Conservation (phyloP, 176 grass and related monocot genomes). For the Phragmites australis region DNA sequence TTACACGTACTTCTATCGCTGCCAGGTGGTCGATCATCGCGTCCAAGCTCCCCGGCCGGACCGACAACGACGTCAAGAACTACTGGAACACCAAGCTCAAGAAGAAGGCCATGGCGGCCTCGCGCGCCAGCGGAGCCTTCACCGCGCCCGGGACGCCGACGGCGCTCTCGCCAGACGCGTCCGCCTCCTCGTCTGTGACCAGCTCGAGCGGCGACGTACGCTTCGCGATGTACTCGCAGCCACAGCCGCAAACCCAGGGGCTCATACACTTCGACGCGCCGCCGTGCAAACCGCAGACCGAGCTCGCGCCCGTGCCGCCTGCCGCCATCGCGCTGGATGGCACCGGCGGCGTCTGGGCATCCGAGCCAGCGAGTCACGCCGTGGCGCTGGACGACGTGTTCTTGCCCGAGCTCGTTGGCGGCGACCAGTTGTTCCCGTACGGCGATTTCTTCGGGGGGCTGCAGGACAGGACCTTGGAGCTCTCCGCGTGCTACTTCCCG, state of each 20-base stretch:
- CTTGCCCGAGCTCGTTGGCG: conserved; percentile 32
- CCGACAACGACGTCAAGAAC: conserved; percentile 97
- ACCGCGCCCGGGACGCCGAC: conserved; percentile 20
- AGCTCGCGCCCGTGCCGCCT: conserved; percentile 32
- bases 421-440: conserved; percentile 41
- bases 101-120: conserved; percentile 60
- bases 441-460: conserved; percentile 40
- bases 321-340: background rate
- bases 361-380: background rate
- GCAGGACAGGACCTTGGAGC: conserved; percentile 42
- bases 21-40: conserved; percentile 91
- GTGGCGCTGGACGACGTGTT: conserved; percentile 34
- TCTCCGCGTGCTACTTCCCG: conserved; percentile 56
- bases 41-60: conserved; percentile 81
- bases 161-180: conserved; percentile 28
- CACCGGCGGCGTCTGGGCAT: background rate
- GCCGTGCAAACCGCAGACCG: background rate
- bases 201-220: conserved; percentile 36
- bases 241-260: background rate
- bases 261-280: conserved; percentile 20
- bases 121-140: background rate
- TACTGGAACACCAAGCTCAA: conserved; percentile 99
- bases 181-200: conserved; percentile 40
- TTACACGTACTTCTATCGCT: background rate
- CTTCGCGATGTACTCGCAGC: conserved; percentile 29